Evolutionary conservation across 495 filamentous ascomycete species (phyloP), one percentile per base, ranked within the genome.

Genomic region (Penicillium cosmopolitanum): DNA sequence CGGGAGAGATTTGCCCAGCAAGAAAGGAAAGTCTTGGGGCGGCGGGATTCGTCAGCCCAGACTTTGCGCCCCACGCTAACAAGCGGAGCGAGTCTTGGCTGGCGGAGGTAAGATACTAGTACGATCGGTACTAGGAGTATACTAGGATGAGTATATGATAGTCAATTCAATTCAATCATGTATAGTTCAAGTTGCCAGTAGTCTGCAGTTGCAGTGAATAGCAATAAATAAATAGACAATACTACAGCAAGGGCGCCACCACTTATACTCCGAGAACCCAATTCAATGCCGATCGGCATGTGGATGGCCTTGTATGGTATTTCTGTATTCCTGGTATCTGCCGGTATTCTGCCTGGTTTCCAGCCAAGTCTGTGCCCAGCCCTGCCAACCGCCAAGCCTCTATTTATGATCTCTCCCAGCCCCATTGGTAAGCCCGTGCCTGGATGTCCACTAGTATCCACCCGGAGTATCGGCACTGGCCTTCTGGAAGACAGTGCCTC

Each of bases 31-130:
- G 33, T 53, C 60, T 64, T 66, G 54, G 58, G 52, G 48, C 40
- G 51, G 66, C 68, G 68, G 68, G 66, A 71, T 66, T 71, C 68
- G 68, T 69, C 68, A 71, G 68, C 68, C 68, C 42, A 62, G 60
- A 56, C 56, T 60, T 66, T 59, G 23, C 42, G 68, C 60, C 66
- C 66, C 68, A 68, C 66, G 61, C 46, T 44, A 48, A 51, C 38
- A 52, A 34, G 40, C 66, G 66, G 66, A 66, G 60, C 18, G 12
- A 23, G 63, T 62, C 66, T 68, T 68, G 66, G 66, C 66, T 46
- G 51, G 50, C 59, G 63, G 65, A 51, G 28, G 31, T 44, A 9
- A 16, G 23, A 16, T 18, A n/a, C n/a, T n/a, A n/a, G n/a, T n/a
- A 44, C 7, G 42, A 44, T 38, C 11, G 36, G 23, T 23, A 23